Evolutionary conservation across 768 basidiomycete species (phyloP), one percentile per base, ranked within the genome.

Genomic region (Infundibulicybe gibba): DNA sequence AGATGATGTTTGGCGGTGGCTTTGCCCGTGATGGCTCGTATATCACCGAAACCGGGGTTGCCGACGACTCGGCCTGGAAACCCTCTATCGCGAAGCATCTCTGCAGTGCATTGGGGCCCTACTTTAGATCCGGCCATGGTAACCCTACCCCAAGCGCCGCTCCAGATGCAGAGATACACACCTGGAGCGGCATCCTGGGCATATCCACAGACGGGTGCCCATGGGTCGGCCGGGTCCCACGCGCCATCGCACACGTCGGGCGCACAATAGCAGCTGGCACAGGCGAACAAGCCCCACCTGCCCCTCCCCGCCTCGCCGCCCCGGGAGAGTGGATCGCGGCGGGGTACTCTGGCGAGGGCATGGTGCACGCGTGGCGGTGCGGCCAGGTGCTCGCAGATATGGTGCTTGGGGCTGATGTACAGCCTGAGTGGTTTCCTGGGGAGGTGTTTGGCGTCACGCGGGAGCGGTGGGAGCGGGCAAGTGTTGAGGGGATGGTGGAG

Each of bases 321-420:
- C 62, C 81, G 0, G 85, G 84, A 14, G 86, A 88, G 59, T 87
- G 86, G 87, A 72, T 87, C 13, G 68, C 80, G 13, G 85, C 81
- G 11, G 86, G 84, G 3, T 88, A 82, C 57, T 71, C 75, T 0
- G 86, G 86, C 0, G 86, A 89, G 52, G 86, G 86, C 1, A 86
- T 87, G 85, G 77, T 77, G 3, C 77, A 85, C 51, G 83, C 81
- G 0, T 86, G 84, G 83, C 58, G 81, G 60, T 72, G 80, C 47
- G 76, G 79, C 3, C 71, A 73, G 46, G 81, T 78, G 6, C 59
- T 85, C 15, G 84, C 80, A 9, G 53, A 66, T 44, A 84, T 85
- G 83, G 65, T 89, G 3, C 61, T 81, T 4, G 75, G 68, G 2
- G 42, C 62, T 12, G 72, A 74, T 17, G 25, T 25, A 8, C 25